Conservation (phyloP, 257 asterid genomes). For the Primulina eburnea region DNA sequence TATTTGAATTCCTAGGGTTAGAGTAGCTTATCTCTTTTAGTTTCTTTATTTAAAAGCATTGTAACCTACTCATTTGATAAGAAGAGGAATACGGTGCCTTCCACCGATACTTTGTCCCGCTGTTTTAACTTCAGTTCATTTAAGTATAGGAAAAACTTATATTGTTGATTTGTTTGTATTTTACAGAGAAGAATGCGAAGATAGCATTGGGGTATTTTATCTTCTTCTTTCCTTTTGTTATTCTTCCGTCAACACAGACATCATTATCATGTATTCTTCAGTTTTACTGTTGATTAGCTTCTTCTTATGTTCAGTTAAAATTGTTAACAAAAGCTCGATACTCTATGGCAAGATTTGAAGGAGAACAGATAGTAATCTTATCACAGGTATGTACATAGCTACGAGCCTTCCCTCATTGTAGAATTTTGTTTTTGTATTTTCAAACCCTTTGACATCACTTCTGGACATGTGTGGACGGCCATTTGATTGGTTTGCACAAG, state of each 20-base stretch:
- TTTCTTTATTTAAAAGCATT: too few relatives aligned
- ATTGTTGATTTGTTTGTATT: slow-evolving; percentile 22
- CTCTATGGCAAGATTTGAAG: slow-evolving; percentile 80
- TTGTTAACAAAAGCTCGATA: slow-evolving; percentile 82
- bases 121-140: too few relatives aligned
- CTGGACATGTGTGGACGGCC: not conserved
- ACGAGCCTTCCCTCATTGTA: slow-evolving; percentile 6
- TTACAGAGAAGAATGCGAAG: slow-evolving; percentile 87
- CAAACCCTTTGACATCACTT: not conserved
- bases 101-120: too few relatives aligned
- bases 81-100: too few relatives aligned
- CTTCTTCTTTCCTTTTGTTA: not conserved
- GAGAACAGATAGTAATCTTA: slow-evolving; percentile 79
- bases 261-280: slow-evolving; percentile 17
- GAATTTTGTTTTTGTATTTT: not conserved
- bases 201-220: slow-evolving; percentile 71
- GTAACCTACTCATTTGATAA: too few relatives aligned
- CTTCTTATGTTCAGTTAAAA: slow-evolving; percentile 52
- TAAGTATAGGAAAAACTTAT: not conserved
- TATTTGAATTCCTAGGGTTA: too few relatives aligned
- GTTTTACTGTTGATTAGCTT: slow-evolving; percentile 27
- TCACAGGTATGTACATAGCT: slow-evolving; percentile 65
- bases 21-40: too few relatives aligned
- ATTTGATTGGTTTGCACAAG: not conserved
- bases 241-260: not conserved